Conservation (phyloP, 805 yeast species). For the Cyberlindnera mississippiensis region DNA sequence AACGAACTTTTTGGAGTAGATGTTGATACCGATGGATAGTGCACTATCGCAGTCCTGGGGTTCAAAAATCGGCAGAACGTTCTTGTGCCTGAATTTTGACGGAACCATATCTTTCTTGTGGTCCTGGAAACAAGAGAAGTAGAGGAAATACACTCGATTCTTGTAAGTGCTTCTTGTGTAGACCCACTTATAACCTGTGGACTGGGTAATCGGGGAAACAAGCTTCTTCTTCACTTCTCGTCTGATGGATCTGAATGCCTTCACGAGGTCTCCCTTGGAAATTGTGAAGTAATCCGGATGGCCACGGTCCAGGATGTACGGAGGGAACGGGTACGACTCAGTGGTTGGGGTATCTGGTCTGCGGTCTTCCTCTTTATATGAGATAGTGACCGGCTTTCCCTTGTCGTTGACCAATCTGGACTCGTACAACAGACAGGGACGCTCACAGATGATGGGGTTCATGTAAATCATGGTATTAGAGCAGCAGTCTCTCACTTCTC, state of each 20-base stretch:
- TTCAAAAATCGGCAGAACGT: constrained; percentile 8
- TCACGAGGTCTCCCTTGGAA: constrained; percentile 18
- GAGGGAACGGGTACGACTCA: constrained; percentile 23
- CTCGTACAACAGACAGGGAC: constrained; percentile 21
- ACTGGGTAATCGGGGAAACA: constrained; percentile 19
- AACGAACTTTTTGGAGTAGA: constrained; percentile 21
- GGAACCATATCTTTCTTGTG: constrained; percentile 20
- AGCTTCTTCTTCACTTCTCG: constrained; percentile 18
- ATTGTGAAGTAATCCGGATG: constrained; percentile 21
- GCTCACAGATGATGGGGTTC: constrained; percentile 19
- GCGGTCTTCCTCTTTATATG: constrained; percentile 19
- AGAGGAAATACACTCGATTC: constrained; percentile 20
- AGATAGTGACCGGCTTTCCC: constrained; percentile 20
- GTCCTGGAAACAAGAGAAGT: constrained; percentile 26
- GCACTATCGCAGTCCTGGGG: constrained; percentile 21
- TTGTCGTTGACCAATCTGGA: constrained; percentile 22
- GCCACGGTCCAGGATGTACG: constrained; percentile 15
- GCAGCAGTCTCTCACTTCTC: constrained; percentile 19
- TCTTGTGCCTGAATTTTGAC: constrained; percentile 14
- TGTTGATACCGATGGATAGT: constrained; percentile 20
- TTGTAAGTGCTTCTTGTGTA: constrained; percentile 22
- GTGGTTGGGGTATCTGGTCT: constrained; percentile 20
- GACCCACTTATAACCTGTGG: constrained; percentile 27
- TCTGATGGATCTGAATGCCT: constrained; percentile 22
- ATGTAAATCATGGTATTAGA: constrained; percentile 23